Percentiles rank a stretch among this genome's conserved stretches.
Conservation (phyloP, 306 rosid genomes). For the Arachis hypogaea region DNA sequence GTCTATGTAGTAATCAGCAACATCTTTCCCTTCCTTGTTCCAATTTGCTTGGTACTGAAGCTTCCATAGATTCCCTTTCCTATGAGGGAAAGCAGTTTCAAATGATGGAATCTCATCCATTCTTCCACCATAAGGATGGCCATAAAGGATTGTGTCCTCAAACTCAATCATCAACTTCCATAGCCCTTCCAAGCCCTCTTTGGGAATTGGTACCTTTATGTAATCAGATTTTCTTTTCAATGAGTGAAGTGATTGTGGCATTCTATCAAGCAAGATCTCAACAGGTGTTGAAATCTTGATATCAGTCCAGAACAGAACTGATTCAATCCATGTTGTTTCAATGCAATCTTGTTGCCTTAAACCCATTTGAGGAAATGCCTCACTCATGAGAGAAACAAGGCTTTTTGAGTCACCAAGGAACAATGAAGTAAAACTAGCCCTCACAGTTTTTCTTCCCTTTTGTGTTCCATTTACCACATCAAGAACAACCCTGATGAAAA, state of each 20-base stretch:
- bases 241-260: conserved; percentile 48
- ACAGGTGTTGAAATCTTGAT: conserved; percentile 38
- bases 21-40: conserved; percentile 53
- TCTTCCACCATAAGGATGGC: conserved; percentile 75
- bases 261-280: conserved; percentile 60
- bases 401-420: no score
- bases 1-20: conserved; percentile 41
- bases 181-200: conserved; percentile 55
- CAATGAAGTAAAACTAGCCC: conserved; percentile 40
- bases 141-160: conserved; percentile 45
- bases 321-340: conserved; percentile 67
- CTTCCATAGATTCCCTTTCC: conserved; percentile 67
- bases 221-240: conserved; percentile 81
- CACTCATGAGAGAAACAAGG: no score
- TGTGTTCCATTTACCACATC: conserved; percentile 40
- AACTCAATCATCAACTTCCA: conserved; percentile 71
- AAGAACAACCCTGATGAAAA: conserved; percentile 52
- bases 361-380: no score
- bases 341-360: conserved; percentile 27
- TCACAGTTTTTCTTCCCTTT: conserved; percentile 45
- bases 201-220: conserved; percentile 55
- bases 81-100: conserved; percentile 67
- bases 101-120: conserved; percentile 63
- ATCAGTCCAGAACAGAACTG: conserved; percentile 56
- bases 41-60: conserved; percentile 72